phyloP scores from a whole-genome alignment of 768 basidiomycete species.

The Aureoboletus auriporus region DNA sequence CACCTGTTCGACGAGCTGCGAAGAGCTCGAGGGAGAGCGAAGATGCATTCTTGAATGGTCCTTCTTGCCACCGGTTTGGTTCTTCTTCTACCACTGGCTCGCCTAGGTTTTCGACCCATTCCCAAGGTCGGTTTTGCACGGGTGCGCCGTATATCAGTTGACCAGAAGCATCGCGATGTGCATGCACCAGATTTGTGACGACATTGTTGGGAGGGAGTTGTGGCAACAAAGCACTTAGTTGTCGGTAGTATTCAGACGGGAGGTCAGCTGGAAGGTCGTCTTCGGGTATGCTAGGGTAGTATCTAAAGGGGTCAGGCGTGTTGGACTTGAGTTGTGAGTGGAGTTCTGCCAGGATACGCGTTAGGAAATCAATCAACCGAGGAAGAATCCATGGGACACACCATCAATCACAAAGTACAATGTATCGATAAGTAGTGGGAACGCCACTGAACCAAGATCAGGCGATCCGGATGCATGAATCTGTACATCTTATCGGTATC shows the following conservation, averaged over 20 bases:
- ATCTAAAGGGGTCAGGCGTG: conserved; percentile 54
- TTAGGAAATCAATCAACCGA: not conserved
- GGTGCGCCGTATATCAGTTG: conserved; percentile 44
- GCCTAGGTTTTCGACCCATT: conserved; percentile 80
- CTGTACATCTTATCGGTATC: conserved; percentile 32
- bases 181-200: conserved; percentile 56
- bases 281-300: conserved; percentile 52
- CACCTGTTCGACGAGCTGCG: conserved; percentile 60
- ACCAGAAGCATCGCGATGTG: conserved; percentile 53
- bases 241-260: conserved; percentile 54
- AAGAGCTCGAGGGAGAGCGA: conserved; percentile 75
- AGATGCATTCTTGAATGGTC: conserved; percentile 58
- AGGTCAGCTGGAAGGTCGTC: conserved; percentile 51
- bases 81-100: conserved; percentile 39
- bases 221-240: conserved; percentile 56
- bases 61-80: conserved; percentile 37
- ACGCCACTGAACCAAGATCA: conserved; percentile 51
- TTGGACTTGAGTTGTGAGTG: conserved; percentile 53
- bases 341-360: conserved; percentile 44
- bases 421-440: conserved; percentile 69
- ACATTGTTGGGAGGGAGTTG: conserved; percentile 46
- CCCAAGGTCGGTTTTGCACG: conserved; percentile 78
- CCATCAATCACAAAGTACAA: conserved; percentile 72
- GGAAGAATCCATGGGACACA: conserved; percentile 25
- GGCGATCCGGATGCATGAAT: conserved; percentile 48